Evolutionary conservation across 2,329 filamentous ascomycete species (phyloP), one percentile per base, ranked within the genome.

Genomic region (Cladosporium sphaerospermum): DNA sequence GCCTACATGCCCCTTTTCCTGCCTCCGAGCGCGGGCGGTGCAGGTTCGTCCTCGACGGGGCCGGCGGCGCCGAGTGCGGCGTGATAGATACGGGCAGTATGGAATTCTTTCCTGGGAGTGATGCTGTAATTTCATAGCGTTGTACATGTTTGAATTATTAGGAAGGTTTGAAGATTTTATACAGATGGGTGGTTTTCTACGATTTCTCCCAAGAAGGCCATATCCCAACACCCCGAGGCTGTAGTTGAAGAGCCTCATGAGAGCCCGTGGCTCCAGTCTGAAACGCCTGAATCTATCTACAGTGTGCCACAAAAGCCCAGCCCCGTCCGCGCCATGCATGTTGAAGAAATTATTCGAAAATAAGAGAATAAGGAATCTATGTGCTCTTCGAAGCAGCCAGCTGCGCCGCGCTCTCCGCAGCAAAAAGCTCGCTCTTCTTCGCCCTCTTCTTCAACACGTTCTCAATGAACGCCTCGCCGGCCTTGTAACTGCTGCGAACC

Each of bases 401-500:
- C 13, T 51, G 31, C 40, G 40, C 40, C 40, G 40, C 48, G 48
- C 32, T 37, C 41, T 64, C 65, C 1, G 67, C 65, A 49, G 58
- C 60, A 9, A 67, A 54, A 11, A 69, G 50, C 14, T 57, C 57
- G 52, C 59, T 67, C 50, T 68, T 67, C 56, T 66, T 71, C 34
- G 69, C 79, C 47, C 89, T 78, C 81, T 95, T 95, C 73, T 89
- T 88, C 56, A 99, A 75, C 16, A 99, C 92, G 64, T 99, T 99
- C 78, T 99, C 93, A 62, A 99, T 99, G 68, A 99, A 99, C 1
- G 90, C 89, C 75, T 99, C 93, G 36, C 93, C 93, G 2, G 93
- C 93, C 77, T 99, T 99, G 76, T 99, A 99, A 44, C 88, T 95
- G 61, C 90, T 96, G 56, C 93, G 82, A 19, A 99, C 92, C 45